Evolutionary conservation across 208 protist species (phyloP).

Genomic region (Trypanosoma grayi): DNA sequence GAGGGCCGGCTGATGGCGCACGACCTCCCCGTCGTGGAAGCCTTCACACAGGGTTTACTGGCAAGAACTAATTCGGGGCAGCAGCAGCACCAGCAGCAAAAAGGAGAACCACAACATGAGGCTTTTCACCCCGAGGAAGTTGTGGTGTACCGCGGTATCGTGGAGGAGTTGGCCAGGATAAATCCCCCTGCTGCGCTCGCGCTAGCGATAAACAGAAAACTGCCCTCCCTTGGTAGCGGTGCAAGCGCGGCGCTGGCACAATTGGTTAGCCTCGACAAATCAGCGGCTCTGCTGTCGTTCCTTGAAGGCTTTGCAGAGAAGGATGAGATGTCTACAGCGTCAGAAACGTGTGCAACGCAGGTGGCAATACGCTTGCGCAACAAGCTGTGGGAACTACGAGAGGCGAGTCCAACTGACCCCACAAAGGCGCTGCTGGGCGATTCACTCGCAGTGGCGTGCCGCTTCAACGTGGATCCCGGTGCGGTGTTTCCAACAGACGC

Average conservation of each 20-base stretch:
- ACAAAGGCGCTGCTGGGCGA: background rate
- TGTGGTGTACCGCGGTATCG: constrained; percentile 47
- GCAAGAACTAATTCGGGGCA: background rate
- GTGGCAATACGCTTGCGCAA: constrained; percentile 47
- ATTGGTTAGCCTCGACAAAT: constrained; percentile 46
- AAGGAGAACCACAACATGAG: background rate
- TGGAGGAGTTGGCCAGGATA: constrained; percentile 41
- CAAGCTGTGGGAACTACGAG: constrained; percentile 18
- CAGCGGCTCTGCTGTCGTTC: constrained; percentile 44
- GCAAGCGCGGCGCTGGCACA: constrained; percentile 37
- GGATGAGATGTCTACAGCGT: constrained; percentile 41
- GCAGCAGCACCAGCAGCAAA: background rate
- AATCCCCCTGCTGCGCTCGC: constrained; percentile 46
- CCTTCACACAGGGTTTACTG: constrained; percentile 25
- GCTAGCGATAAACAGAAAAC: constrained; percentile 44
- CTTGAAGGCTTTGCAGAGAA: constrained; percentile 48
- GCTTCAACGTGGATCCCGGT: constrained; percentile 56
- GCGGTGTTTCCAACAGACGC: constrained; percentile 58
- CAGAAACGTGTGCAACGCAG: constrained; percentile 65
- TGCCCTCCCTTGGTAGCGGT: constrained; percentile 40
- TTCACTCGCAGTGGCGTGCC: constrained; percentile 26
- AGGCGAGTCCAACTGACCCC: background rate
- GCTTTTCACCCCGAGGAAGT: constrained; percentile 18
- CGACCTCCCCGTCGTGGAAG: constrained; percentile 23
- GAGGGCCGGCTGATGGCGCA: constrained; percentile 36